Evolutionary conservation across 345 rosid species (phyloP), one percentile per base, ranked within the genome.

Genomic region (Zanthoxylum bungeanum): DNA sequence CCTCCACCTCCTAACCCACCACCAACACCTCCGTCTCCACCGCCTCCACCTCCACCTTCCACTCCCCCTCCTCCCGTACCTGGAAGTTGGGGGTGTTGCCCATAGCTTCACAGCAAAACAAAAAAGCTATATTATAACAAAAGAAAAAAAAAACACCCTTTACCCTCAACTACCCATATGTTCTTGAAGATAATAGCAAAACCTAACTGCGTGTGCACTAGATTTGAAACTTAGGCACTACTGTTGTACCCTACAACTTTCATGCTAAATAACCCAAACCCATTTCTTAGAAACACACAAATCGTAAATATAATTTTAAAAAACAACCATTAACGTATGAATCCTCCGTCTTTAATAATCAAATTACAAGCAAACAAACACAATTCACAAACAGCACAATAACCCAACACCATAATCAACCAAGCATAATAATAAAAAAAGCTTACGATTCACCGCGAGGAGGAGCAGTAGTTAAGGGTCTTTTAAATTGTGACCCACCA

Each of bases 401-500:
- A n/a, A n/a, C n/a, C n/a, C n/a, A n/a, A n/a, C n/a, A n/a, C n/a
- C 42, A 31, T 7, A 10, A 34, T 31, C 53, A 71, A 21, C 56
- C 3, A 10, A 42, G 24, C 55, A 60, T 28, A 39, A 69, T 0
- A 7, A 4, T 59, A 73, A 58, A 67, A 58, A 63, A 24, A 55
- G 77, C 93, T 90, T 64, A 93, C 97, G 93, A 85, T 84, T 93
- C 97, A 19, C 84, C 92, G 39, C 88, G 89, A n/a, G 95, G 83
- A 36, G 96, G 77, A 61, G 80, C 76, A 69, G 63, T 9, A 19
- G 40, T 17, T 58, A 87, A 78, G 44, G 96, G 90, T n/a, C 97
- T 92, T 74, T 89, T 90, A 67, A 89, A 89, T 85, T 90, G 98
- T 60, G 92, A 76, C 57, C 83, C 89, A n/a, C 81, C 75, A 69